Base-by-base conservation (phyloP, 1,284 basidiomycete genomes). In the Pterula multifida region DNA sequence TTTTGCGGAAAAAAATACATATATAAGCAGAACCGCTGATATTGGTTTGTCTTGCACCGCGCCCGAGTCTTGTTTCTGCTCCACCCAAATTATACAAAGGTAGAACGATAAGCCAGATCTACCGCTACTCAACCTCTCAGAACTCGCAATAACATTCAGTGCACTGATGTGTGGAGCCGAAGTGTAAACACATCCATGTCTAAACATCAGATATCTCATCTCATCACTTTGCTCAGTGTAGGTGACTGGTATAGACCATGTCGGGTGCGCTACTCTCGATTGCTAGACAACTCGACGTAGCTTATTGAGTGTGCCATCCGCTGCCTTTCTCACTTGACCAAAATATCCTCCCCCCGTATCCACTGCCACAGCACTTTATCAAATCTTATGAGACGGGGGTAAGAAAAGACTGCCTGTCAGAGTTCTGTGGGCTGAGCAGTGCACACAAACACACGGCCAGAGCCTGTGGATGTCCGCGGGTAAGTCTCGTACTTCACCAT, bases 181-280 rank as follows among this genome's bases (percentile, higher is more conserved):
- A 22, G 39, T 42, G 39, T 42, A 42, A 42, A 17, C 21, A n/a
- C 39, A 42, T 9, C n/a, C n/a, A n/a, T 17, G 39, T 22, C 4
- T 42, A 42, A 11, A 11, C 39, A 42, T 42, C 6, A 17, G 39
- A 42, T 42, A 6, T 6, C 19, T 9, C 39, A 22, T 42, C 19
- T n/a, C n/a, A n/a, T n/a, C 19, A 22, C 21, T 17, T 42, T 42
- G 6, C 28, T 17, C 17, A 42, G 39, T 42, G 39, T 42, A 22
- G 39, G 39, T 19, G 39, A 42, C 21, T 42, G 39, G 39, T 42
- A 42, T 17, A 42, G 39, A 42, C 39, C 39, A 17, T 42, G 39
- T 19, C 6, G 39, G 39, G 39, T 42, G 17, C 39, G 28, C 6
- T 6, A 32, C 6, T 6, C 19, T 42, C 39, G 9, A 9, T 11